phyloP scores from a whole-genome alignment of 2,329 filamentous ascomycete species.

The Nemania sp. region DNA sequence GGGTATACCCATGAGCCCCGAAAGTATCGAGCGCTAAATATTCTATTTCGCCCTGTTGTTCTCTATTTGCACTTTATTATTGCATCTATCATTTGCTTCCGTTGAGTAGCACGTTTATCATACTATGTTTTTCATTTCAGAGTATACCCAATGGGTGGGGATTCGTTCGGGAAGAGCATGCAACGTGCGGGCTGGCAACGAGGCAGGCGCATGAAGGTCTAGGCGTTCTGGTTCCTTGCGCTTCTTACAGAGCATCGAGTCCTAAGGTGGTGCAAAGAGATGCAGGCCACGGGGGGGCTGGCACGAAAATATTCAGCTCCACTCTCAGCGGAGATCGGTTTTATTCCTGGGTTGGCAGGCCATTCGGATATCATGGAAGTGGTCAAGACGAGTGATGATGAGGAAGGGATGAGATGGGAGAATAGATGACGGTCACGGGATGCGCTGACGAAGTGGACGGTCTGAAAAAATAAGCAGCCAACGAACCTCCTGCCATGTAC shows the following conservation, averaged over 20 bases:
- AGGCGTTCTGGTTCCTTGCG: slow-evolving; percentile 23
- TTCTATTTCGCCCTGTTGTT: background rate
- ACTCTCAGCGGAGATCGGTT: slow-evolving; percentile 3
- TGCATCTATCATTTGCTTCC: background rate
- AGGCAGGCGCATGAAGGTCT: slow-evolving; percentile 6
- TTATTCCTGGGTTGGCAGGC: slow-evolving; percentile 12
- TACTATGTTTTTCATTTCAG: slow-evolving; percentile 14
- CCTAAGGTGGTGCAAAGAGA: slow-evolving; percentile 5
- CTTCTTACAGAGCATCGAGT: slow-evolving; percentile 14
- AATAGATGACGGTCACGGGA: slow-evolving; percentile 4
- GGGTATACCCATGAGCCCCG: slow-evolving; percentile 78
- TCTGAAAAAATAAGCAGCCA: background rate
- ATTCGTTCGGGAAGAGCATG: slow-evolving; percentile 24
- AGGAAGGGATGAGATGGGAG: slow-evolving; percentile 1
- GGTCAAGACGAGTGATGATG: slow-evolving; percentile 4
- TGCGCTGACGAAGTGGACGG: slow-evolving; percentile 9
- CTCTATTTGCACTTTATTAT: background rate
- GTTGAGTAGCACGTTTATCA: slow-evolving; percentile 12
- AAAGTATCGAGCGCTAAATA: slow-evolving; percentile 64
- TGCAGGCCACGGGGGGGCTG: slow-evolving; percentile 1
- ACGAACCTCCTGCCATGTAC: slow-evolving; percentile 18
- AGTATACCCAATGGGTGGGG: slow-evolving; percentile 30
- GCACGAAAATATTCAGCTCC: slow-evolving; percentile 2
- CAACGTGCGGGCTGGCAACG: slow-evolving; percentile 6
- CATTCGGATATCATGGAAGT: slow-evolving; percentile 27